A percentile compares a stretch with the other conserved stretches of the same genome.
phyloP scores from a whole-genome alignment of 306 rosid genomes.

The Canavalia gladiata region DNA sequence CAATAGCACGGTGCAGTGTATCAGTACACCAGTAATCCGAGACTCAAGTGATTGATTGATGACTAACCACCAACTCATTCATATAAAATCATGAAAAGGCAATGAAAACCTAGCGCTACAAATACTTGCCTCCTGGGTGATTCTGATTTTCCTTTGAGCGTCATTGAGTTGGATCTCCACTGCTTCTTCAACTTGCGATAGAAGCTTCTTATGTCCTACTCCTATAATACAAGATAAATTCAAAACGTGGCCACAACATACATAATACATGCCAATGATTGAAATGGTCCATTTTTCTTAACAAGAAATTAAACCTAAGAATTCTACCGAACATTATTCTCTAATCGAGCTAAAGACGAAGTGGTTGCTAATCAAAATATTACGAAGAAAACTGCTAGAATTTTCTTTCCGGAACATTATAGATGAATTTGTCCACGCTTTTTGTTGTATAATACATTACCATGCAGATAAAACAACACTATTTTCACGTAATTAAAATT shows the following conservation, averaged over 20 bases:
- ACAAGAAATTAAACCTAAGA: conserved; percentile 22
- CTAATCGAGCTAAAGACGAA: background rate
- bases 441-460: conserved; percentile 9
- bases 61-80: conserved; percentile 40
- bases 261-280: conserved; percentile 33
- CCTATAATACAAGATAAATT: conserved; percentile 59
- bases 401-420: background rate
- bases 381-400: conserved; percentile 19
- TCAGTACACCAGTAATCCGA: conserved; percentile 19
- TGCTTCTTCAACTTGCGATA: conserved; percentile 80
- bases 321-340: conserved; percentile 16
- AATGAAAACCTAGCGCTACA: conserved; percentile 22
- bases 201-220: conserved; percentile 75
- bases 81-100: conserved; percentile 39
- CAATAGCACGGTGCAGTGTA: background rate
- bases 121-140: conserved; percentile 77
- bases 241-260: conserved; percentile 37
- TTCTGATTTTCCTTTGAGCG: conserved; percentile 75
- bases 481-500: background rate
- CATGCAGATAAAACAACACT: conserved; percentile 4
- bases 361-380: conserved; percentile 28
- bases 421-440: background rate
- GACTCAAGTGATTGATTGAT: conserved; percentile 40
- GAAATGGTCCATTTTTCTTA: background rate
- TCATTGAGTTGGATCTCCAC: conserved; percentile 70